These are phyloP conservation scores for Primulina tabacum DNA, from an alignment of 257 asterid genomes.

Conservation along the genomic window DNA sequence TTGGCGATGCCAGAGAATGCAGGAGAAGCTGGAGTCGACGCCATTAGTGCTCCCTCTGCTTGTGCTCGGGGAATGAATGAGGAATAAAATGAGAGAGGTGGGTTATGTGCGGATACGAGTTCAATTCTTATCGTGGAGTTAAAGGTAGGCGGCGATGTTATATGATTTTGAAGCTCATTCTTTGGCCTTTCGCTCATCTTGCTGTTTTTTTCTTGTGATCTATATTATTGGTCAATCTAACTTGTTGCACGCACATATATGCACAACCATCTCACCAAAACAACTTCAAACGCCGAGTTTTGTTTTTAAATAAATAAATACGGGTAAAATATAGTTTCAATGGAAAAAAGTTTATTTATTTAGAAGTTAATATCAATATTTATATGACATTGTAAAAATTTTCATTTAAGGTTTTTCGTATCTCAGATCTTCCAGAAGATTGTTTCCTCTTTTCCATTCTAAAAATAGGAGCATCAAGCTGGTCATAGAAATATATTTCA, in stretches of 20 bases:
- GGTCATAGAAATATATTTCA: not conserved
- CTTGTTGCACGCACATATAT: too few species aligned
- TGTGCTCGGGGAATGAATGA: not conserved
- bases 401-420: too few species aligned
- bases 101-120: not conserved
- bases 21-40: constrained; percentile 63
- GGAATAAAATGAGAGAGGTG: not conserved
- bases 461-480: not conserved
- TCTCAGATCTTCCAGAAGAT: too few species aligned
- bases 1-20: constrained; percentile 47
- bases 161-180: not conserved
- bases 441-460: too few species aligned
- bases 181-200: not conserved
- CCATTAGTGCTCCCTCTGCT: constrained; percentile 33
- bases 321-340: too few species aligned
- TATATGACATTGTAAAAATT: too few species aligned
- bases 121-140: not conserved
- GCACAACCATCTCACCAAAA: too few species aligned
- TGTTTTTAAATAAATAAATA: too few species aligned
- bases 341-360: too few species aligned
- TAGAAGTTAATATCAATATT: too few species aligned
- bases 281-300: too few species aligned
- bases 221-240: not conserved
- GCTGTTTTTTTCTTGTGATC: too few species aligned
- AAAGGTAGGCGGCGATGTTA: not conserved